These are phyloP conservation scores for Neopestalotiopsis clavispora DNA, from an alignment of 2,329 filamentous ascomycete genomes.

Conservation along the genomic window DNA sequence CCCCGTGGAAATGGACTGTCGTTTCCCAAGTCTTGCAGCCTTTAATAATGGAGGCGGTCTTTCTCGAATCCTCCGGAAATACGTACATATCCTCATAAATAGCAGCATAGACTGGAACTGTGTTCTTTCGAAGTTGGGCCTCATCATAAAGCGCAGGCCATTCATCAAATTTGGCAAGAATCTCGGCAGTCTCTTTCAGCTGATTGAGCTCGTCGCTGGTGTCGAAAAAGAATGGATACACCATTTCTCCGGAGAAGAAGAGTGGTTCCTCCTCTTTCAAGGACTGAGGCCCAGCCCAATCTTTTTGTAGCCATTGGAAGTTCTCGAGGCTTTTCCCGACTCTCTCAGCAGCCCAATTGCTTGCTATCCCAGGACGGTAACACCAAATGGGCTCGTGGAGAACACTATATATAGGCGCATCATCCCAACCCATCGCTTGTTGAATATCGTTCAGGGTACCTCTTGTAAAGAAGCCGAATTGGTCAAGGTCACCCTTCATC, in stretches of 20 bases:
- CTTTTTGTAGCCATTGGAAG: slow-evolving; percentile 57
- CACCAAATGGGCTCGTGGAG: slow-evolving; percentile 91
- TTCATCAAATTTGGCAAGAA: slow-evolving; percentile 68
- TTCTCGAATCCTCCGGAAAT: slow-evolving; percentile 73
- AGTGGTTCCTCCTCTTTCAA: slow-evolving; percentile 54
- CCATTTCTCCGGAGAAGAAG: slow-evolving; percentile 91
- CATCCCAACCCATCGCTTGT: slow-evolving; percentile 70
- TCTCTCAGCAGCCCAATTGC: slow-evolving; percentile 77
- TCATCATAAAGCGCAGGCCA: slow-evolving; percentile 83
- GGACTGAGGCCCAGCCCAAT: slow-evolving; percentile 43
- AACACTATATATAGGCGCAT: slow-evolving; percentile 81
- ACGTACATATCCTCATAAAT: slow-evolving; percentile 96
- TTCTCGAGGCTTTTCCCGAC: slow-evolving; percentile 55
- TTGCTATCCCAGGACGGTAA: slow-evolving; percentile 63
- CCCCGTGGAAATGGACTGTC: slow-evolving; percentile 88
- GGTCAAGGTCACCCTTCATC: slow-evolving; percentile 73
- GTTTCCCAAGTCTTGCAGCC: slow-evolving; percentile 83
- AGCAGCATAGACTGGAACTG: slow-evolving; percentile 85
- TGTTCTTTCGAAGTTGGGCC: slow-evolving; percentile 73
- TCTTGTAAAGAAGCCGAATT: slow-evolving; percentile 76
- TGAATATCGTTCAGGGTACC: slow-evolving; percentile 75
- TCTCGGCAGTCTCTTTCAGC: slow-evolving; percentile 70
- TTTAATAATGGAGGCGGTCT: slow-evolving; percentile 76
- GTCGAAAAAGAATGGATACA: slow-evolving; percentile 85
- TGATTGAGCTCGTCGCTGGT: slow-evolving; percentile 77